Base-by-base conservation (phyloP, 345 rosid genomes). In the Carallia pectinifolia region DNA sequence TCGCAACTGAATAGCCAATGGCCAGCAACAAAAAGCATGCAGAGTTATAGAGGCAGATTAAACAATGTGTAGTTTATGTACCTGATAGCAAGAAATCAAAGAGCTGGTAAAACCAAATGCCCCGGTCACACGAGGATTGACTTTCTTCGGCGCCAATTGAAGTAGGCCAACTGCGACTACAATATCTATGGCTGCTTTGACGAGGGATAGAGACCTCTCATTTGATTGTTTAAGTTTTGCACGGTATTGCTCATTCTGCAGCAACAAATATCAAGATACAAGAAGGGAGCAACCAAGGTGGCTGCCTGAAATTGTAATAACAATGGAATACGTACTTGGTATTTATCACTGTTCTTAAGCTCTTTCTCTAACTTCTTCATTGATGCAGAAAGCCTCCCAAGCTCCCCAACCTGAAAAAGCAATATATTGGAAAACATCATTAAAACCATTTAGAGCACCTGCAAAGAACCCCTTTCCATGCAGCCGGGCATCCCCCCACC, bases 21-120 rank as follows among this genome's bases (percentile, higher is more conserved):
- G 50, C 36, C 56, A 16, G 34, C 23, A 6, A 64, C 17, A 64
- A 16, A 12, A 27, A 3, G 36, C 16, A 40, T 4, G 33, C 17
- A 33, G 19, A 2, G 16, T n/a, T 40, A 40, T 40, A 40, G 48
- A 40, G 13, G 16, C 12, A 13, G 17, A 4, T 44, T 13, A 12
- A 44, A 12, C 0, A 3, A 5, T 19, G 59, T 31, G 8, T 23
- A 7, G 33, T 55, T 3, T 16, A 27, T 6, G 53, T 84, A 92
- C 99, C 98, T 92, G 98, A 79, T 92, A 96, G 77, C 99, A 96
- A 61, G 97, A 87, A 74, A 96, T 92, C 56, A 96, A 88, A 29
- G 99, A 96, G 66, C 81, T 79, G 79, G 71, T 81, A 71, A 92
- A 86, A 79, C 98, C 98, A 23, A 89, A 69, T 50, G 87, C 96